Percentiles rank a stretch among this genome's conserved stretches.
Conservation (phyloP, 805 yeast genomes). For the Zygoascus tannicola region DNA sequence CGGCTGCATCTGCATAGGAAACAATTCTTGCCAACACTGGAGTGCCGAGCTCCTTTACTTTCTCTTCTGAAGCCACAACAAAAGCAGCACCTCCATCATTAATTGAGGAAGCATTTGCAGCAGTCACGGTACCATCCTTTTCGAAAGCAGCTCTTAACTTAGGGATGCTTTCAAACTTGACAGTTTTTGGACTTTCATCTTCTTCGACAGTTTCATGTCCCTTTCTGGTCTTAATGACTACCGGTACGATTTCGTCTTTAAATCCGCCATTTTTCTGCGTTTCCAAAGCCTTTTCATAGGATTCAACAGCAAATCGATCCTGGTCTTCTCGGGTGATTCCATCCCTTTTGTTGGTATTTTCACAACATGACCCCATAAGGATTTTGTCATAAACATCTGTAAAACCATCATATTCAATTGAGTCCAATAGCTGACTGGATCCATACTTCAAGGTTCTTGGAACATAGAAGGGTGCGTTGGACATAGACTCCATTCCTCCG, state of each 20-base stretch:
- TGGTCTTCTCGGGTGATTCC: slow-evolving; percentile 70
- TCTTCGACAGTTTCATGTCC: slow-evolving; percentile 59
- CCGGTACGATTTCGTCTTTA: slow-evolving; percentile 67
- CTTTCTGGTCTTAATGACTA: slow-evolving; percentile 56
- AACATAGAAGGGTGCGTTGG: slow-evolving; percentile 83
- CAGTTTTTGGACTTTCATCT: slow-evolving; percentile 71
- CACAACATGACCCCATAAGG: slow-evolving; percentile 94
- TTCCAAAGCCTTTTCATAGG: slow-evolving; percentile 69
- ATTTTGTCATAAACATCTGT: slow-evolving; percentile 76
- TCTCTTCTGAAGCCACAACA: slow-evolving; percentile 68
- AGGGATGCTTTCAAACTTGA: slow-evolving; percentile 61
- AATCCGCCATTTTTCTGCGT: slow-evolving; percentile 72
- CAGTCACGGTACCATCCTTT: slow-evolving; percentile 90
- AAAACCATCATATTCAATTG: slow-evolving; percentile 70
- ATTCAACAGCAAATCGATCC: slow-evolving; percentile 71
- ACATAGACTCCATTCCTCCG: slow-evolving; percentile 96
- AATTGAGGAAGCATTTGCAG: slow-evolving; percentile 87
- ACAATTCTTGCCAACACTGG: slow-evolving; percentile 63
- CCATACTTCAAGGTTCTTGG: slow-evolving; percentile 58
- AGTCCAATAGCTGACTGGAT: slow-evolving; percentile 46
- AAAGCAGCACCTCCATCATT: slow-evolving; percentile 97
- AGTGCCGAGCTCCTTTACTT: slow-evolving; percentile 65
- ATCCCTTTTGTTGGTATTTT: slow-evolving; percentile 81
- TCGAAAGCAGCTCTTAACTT: slow-evolving; percentile 84
- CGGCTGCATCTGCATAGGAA: slow-evolving; percentile 97